Conservation (phyloP, 2,329 filamentous ascomycete genomes). For the Colletotrichum sp. region DNA sequence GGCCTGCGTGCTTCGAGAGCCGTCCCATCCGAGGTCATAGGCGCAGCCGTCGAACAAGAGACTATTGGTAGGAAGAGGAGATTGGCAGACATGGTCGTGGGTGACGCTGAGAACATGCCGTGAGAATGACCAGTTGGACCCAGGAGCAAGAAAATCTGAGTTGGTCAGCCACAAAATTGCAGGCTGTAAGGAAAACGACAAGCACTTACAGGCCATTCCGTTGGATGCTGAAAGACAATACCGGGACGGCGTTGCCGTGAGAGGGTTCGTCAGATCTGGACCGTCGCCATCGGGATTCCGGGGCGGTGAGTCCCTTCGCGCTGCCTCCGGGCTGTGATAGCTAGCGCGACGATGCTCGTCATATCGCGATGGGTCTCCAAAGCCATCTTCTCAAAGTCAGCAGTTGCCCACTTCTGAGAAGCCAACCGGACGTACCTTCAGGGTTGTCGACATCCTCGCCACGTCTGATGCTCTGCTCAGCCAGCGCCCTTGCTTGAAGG, state of each 20-base stretch:
- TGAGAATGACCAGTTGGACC: conserved; percentile 62
- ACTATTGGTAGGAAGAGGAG: conserved; percentile 45
- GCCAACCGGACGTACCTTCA: background rate
- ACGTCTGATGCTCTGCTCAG: background rate
- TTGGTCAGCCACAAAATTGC: background rate
- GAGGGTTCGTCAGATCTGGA: conserved; percentile 5
- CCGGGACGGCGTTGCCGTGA: background rate
- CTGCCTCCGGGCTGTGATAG: background rate
- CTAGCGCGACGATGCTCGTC: background rate
- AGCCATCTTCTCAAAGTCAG: background rate
- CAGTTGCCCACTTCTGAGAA: background rate
- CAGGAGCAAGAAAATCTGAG: conserved; percentile 56
- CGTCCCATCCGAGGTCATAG: conserved; percentile 41
- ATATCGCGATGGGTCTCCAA: background rate
- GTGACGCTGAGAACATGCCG: conserved; percentile 53
- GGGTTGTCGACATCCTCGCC: background rate
- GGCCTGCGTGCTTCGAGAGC: background rate
- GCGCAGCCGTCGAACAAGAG: conserved; percentile 56
- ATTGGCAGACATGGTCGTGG: conserved; percentile 50
- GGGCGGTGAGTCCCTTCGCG: background rate
- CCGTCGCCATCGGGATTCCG: background rate
- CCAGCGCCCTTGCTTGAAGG: background rate
- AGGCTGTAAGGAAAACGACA: too few relatives aligned
- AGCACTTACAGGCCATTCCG: background rate
- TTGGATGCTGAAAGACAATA: conserved; percentile 9